Evolutionary conservation across 2,329 filamentous ascomycete species (phyloP), one percentile per base, ranked within the genome.

Genomic region (Ilyonectria mors-panacis): DNA sequence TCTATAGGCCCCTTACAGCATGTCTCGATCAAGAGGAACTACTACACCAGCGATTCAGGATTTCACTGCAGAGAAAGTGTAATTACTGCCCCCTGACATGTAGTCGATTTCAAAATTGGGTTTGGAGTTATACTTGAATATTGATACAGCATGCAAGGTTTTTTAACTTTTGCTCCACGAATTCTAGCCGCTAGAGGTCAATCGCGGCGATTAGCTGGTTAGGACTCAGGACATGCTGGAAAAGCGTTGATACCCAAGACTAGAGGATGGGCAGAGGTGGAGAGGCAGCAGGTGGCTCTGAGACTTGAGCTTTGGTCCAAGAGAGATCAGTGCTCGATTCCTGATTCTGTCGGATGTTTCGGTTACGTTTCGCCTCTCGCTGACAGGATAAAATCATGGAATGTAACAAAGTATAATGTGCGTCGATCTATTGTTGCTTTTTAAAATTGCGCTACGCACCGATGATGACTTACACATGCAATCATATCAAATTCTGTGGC

Each of bases 1-100:
- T 59, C 10, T 53, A 4, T 69, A 92, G 91, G 91, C 91, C 51
- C 91, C 91, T 1, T 93, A 93, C 75, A 92, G 89, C 77, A 91
- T 93, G 89, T 91, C 91, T 9, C 82, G 84, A 51, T 91, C 90
- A 1, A 88, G 85, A 70, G 90, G 90, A 21, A 86, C 88, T 1
- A 86, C 87, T 13, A 92, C 91, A 3, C 91, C 90, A 15, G 83
- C 83, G 0, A 78, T 79, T 6, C 81, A 84, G 58, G 82, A 82
- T 55, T 81, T 82, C 45, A 73, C 77, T 1, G 73, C 77, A 15
- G 71, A 74, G 13, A 77, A 80, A 65, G 67, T 59, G 30, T 68
- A 39, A 55, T 17, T 42, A 8, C 12, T 63, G 48, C 56, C 37
- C 5, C n/a, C 21, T 45, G 6, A n/a, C n/a, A 21, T 19, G 17